Evolutionary conservation across 345 rosid species (phyloP).

Genomic region (Isatis tinctoria): DNA sequence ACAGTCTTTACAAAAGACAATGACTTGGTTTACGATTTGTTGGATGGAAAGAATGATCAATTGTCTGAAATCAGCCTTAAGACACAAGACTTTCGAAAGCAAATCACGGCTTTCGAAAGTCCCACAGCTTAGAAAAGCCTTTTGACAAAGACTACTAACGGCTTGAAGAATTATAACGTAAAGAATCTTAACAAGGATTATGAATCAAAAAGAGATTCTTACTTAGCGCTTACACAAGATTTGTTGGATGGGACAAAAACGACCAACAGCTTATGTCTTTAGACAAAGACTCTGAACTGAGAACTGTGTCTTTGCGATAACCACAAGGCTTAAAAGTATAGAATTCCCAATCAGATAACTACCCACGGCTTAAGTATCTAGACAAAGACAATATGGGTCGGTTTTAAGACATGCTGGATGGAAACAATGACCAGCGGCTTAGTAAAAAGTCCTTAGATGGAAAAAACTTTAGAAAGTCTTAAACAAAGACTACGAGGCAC

Average conservation of each 20-base stretch:
- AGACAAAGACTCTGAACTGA: too few relatives aligned
- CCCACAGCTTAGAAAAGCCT: not conserved
- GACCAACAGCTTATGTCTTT: too few relatives aligned
- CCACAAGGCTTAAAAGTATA: too few relatives aligned
- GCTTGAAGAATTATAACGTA: not conserved
- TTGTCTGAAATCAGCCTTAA: not conserved
- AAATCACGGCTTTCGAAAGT: not conserved
- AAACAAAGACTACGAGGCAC: not conserved
- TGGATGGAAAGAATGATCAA: too few relatives aligned
- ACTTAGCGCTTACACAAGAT: not conserved
- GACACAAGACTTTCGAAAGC: not conserved
- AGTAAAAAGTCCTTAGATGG: too few relatives aligned
- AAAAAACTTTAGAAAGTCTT: not conserved
- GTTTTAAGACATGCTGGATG: not conserved
- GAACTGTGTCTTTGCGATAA: too few relatives aligned
- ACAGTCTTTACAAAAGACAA: too few relatives aligned
- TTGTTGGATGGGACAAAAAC: not conserved
- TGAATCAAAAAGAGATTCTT: not conserved
- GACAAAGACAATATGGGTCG: not conserved
- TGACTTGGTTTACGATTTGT: too few relatives aligned
- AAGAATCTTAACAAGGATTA: not conserved
- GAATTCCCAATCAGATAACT: too few relatives aligned
- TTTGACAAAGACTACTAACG: not conserved
- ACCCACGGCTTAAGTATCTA: too few relatives aligned
- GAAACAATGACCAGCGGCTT: not conserved